Evolutionary conservation across 331 rosid species (phyloP), one percentile per base, ranked within the genome.

Genomic region (Phaseolus coccineus): DNA sequence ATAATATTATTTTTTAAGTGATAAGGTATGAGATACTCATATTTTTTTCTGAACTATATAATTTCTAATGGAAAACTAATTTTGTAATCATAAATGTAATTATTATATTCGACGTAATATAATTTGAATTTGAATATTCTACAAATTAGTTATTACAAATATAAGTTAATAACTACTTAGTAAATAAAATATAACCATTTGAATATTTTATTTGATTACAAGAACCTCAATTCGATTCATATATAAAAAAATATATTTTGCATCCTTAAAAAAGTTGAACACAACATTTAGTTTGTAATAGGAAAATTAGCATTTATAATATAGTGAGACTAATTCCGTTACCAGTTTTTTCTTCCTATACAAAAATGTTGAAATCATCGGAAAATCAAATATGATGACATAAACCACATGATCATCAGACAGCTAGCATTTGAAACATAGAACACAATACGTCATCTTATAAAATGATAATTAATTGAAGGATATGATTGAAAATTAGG

Each of bases 381-480:
- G 4, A 62, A 62, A 33, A 15, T 16, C 46, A 31, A 62, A 31
- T 15, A 62, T 30, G 69, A 16, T 22, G 2, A 15, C 44, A 15
- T 62, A 62, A 27, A 22, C 64, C 35, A 59, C 66, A 19, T 27
- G 40, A 59, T 13, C 5, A 31, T 15, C 25, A 50, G 61, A 71
- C 63, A 31, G 62, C 31, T 52, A 52, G 76, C 33, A n/a, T 52
- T 71, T 71, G 76, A 51, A 71, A 71, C 48, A 51, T 50, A 71
- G 33, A 31, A 9, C 51, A 50, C 1, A 22, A 8, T 44, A 68
- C 53, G 51, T 4, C 33, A 65, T 65, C 50, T 37, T 65, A 11
- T 40, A 7, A 42, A 12, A 51, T 7, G 16, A 28, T 28, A 25
- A 3, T 61, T 27, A 11, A 40, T 40, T 40, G 61, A 30, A 71